Percentiles rank a stretch among this genome's conserved stretches.
Conservation (phyloP, 1,284 basidiomycete species). For the Malassezia pachydermatis region DNA sequence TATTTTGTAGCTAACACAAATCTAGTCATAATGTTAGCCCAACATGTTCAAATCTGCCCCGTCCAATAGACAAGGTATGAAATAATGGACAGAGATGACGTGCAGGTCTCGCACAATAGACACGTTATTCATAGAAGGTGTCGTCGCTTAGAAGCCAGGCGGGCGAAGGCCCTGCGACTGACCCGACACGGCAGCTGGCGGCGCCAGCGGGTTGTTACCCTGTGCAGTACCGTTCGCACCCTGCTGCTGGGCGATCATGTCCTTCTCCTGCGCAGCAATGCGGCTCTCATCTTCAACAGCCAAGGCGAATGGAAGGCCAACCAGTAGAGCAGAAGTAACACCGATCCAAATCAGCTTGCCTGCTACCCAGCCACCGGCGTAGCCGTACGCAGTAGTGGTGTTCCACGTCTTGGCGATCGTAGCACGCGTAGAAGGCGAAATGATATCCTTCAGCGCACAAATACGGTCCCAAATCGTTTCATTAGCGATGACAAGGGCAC, state of each 20-base stretch:
- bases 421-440: conserved; percentile 77
- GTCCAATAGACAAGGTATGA: no score
- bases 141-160: conserved; percentile 32
- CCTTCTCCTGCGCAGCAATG: conserved; percentile 85
- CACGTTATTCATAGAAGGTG: no score
- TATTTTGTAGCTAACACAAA: no score
- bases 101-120: no score
- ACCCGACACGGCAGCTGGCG: conserved; percentile 18
- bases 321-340: conserved; percentile 82
- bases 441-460: conserved; percentile 83
- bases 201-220: background rate
- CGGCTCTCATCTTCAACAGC: conserved; percentile 91
- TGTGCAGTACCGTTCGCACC: conserved; percentile 60
- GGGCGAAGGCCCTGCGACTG: conserved; percentile 32
- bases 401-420: conserved; percentile 59
- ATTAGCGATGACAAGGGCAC: conserved; percentile 27
- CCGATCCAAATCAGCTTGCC: conserved; percentile 89
- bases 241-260: conserved; percentile 82
- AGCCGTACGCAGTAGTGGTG: conserved; percentile 56
- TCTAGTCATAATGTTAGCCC: no score
- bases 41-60: no score
- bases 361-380: conserved; percentile 58
- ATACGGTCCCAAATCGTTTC: conserved; percentile 84
- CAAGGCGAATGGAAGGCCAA: conserved; percentile 83
- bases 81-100: no score